Percentiles rank a stretch among this genome's conserved stretches.
phyloP scores from a whole-genome alignment of 225 moss, liverwort and hornwort species.

The Physcomitrellopsis africana region DNA sequence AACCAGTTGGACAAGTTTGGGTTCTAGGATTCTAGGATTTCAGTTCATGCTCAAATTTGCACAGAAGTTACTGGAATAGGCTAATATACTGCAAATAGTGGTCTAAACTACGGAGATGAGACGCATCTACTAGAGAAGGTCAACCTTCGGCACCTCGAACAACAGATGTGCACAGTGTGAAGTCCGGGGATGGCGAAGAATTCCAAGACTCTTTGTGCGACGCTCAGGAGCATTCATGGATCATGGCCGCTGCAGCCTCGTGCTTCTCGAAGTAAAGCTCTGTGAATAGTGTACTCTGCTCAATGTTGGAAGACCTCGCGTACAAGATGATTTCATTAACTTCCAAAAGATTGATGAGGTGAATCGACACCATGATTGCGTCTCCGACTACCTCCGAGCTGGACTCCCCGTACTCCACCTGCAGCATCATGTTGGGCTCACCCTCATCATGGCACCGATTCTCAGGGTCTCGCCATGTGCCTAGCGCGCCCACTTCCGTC shows the following conservation, averaged over 20 bases:
- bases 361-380: slow-evolving; percentile 53
- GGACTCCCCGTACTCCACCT: slow-evolving; percentile 58
- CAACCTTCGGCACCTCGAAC: too few relatives aligned
- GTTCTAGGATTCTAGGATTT: too few relatives aligned
- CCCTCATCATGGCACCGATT: slow-evolving; percentile 37
- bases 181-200: too few relatives aligned
- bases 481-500: slow-evolving; percentile 52
- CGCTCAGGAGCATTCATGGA: background rate
- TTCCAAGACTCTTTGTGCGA: background rate
- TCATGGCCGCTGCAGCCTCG: background rate
- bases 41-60: too few relatives aligned
- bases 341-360: slow-evolving; percentile 50
- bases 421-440: slow-evolving; percentile 50
- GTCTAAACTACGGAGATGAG: too few relatives aligned
- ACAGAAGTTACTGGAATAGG: too few relatives aligned
- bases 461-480: slow-evolving; percentile 59
- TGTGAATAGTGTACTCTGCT: slow-evolving; percentile 58
- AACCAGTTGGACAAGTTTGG: too few relatives aligned
- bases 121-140: too few relatives aligned
- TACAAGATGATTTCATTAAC: slow-evolving; percentile 54
- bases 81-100: too few relatives aligned
- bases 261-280: slow-evolving; percentile 47
- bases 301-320: slow-evolving; percentile 43
- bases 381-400: slow-evolving; percentile 47
- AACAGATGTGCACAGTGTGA: too few relatives aligned